Evolutionary conservation across 176 grass and related monocot genomes (phyloP), one percentile per base, ranked within the genome.

Genomic region (Oryza glumipatula): DNA sequence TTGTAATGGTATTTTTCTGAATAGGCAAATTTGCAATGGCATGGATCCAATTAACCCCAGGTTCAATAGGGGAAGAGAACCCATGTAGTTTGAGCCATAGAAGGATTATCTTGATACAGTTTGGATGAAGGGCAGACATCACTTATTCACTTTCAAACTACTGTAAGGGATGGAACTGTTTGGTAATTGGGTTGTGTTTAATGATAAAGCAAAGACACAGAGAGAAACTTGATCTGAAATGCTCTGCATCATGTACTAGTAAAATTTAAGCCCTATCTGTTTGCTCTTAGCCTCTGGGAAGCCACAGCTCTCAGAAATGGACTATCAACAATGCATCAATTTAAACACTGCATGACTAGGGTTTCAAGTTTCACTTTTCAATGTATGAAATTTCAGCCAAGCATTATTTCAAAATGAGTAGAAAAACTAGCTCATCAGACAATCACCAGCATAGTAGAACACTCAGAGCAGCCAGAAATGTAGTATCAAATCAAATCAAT

Each of bases 341-440:
- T 67, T 52, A 32, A 38, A 33, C 19, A 67, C 26, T 1, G 54
- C 15, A 58, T 22, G 66, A 35, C 30, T 38, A 48, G 39, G 28
- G 21, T 51, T 80, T 33, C 26, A 67, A 30, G 60, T 67, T 80
- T 49, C 12, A 44, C 26, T 56, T 41, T 2, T 67, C 17, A 86
- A 5, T 14, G 70, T 54, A 80, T 74, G 46, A 21, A 9, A 81
- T 67, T 87, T 73, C 21, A 63, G 32, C n/a, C 5, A 28, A 73
- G 6, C 38, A 35, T 14, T 13, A 24, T 70, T 45, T 73, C 10
- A 2, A 80, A 85, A 46, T 64, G 48, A 32, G 22, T 70, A 43
- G n/a, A 38, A 17, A 24, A 75, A 63, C 14, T 69, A 39, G 38
- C 3, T 84, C 63, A 76, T 84, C 28, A 4, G 12, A 70, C 65